These are phyloP conservation scores for Aureobasidium musti DNA, from an alignment of 2,329 filamentous ascomycete genomes.

Conservation along the genomic window DNA sequence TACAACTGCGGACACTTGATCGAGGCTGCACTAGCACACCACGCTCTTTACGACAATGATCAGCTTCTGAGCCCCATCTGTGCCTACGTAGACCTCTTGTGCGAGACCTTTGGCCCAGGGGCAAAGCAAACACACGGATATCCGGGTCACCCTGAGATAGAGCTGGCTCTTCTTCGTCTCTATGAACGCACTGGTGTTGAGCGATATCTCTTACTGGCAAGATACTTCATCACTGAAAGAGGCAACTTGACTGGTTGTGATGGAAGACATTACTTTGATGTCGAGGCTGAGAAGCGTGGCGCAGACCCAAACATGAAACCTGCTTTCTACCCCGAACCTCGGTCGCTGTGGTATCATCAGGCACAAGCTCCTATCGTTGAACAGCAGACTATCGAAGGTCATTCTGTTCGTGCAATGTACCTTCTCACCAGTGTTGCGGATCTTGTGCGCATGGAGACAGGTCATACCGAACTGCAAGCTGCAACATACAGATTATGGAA, in stretches of 20 bases:
- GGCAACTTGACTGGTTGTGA: slow-evolving; percentile 56
- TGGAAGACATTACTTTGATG: slow-evolving; percentile 57
- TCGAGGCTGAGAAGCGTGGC: slow-evolving; percentile 55
- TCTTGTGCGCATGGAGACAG: slow-evolving; percentile 48
- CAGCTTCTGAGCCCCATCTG: slow-evolving; percentile 56
- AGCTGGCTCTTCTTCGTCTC: slow-evolving; percentile 53
- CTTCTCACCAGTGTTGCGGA: slow-evolving; percentile 61
- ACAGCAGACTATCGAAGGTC: slow-evolving; percentile 59
- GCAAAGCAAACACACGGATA: slow-evolving; percentile 58
- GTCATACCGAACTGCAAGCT: slow-evolving; percentile 35
- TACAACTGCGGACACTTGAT: slow-evolving; percentile 65
- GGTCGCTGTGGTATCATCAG: slow-evolving; percentile 56
- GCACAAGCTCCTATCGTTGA: slow-evolving; percentile 58
- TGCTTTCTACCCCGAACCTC: slow-evolving; percentile 29
- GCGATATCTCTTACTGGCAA: slow-evolving; percentile 52
- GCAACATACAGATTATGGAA: slow-evolving; percentile 57
- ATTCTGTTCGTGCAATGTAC: slow-evolving; percentile 63
- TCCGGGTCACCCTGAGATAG: slow-evolving; percentile 61
- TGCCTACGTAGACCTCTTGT: slow-evolving; percentile 58
- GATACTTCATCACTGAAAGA: slow-evolving; percentile 61
- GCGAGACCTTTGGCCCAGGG: slow-evolving; percentile 54
- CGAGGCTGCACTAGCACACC: slow-evolving; percentile 61
- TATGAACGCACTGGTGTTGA: slow-evolving; percentile 46
- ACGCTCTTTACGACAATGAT: slow-evolving; percentile 55
- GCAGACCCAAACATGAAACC: slow-evolving; percentile 45